Evolutionary conservation across 179 eudicot species (phyloP).

Genomic region (Corrigiola litoralis): DNA sequence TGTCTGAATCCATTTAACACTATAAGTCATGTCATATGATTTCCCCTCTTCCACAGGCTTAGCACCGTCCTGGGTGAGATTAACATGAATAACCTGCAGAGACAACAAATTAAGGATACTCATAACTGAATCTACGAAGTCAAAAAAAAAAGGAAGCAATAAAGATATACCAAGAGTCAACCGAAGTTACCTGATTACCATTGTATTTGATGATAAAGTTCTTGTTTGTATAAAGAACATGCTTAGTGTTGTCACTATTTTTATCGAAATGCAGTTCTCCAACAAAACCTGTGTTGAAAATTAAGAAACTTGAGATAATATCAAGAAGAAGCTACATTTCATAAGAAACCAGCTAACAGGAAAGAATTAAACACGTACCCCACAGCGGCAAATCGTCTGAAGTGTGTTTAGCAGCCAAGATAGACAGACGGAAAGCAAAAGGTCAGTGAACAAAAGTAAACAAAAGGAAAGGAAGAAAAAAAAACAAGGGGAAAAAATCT

Average conservation of each 20-base stretch:
- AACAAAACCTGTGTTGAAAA: conserved; percentile 52
- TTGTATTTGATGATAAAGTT: conserved; percentile 62
- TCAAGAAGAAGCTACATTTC: not conserved
- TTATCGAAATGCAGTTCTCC: conserved; percentile 79
- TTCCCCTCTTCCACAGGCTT: conserved; percentile 72
- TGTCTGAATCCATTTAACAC: conserved; percentile 70
- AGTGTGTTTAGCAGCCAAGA: conserved; percentile 26
- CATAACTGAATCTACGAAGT: not conserved
- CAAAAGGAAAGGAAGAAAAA: not conserved
- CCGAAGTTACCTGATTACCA: conserved; percentile 57
- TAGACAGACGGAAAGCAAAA: conserved; percentile 18
- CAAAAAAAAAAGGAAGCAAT: not conserved
- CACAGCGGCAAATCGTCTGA: conserved; percentile 90
- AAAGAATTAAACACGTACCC: conserved; percentile 52
- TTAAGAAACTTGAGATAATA: not conserved
- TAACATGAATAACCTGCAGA: conserved; percentile 86
- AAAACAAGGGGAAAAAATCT: not conserved
- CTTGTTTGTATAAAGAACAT: conserved; percentile 75
- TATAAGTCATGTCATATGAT: conserved; percentile 70
- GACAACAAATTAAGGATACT: not conserved
- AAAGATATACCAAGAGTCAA: not conserved
- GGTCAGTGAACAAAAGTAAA: conserved; percentile 16
- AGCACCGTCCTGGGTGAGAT: conserved; percentile 76
- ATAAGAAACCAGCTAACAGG: not conserved
- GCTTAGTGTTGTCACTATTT: conserved; percentile 57